Evolutionary conservation across 176 grass and related monocot genomes (phyloP).

Genomic region (Juncus effusus): DNA sequence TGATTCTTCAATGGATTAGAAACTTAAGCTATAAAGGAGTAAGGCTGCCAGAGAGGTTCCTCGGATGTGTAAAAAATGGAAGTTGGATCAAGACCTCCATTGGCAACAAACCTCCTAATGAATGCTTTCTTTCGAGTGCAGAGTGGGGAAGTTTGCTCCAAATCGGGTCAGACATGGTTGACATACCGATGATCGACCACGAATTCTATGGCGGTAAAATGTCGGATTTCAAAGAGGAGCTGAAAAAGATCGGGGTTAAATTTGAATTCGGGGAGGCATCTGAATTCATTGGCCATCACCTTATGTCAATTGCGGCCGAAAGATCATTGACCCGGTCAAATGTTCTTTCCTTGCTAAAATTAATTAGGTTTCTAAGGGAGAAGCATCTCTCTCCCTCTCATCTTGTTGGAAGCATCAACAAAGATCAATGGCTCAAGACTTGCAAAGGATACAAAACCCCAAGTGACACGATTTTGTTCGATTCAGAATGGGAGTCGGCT

Average conservation of each 20-base stretch:
- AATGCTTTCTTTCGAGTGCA: slow-evolving; percentile 47
- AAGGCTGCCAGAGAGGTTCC: slow-evolving; percentile 29
- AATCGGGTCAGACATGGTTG: slow-evolving; percentile 39
- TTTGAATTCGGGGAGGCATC: slow-evolving; percentile 51
- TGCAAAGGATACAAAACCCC: slow-evolving; percentile 33
- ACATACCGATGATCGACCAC: slow-evolving; percentile 62
- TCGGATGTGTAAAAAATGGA: slow-evolving; percentile 42
- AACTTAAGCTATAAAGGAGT: slow-evolving; percentile 14
- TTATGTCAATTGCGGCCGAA: slow-evolving; percentile 36
- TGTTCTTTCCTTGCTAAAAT: slow-evolving; percentile 46
- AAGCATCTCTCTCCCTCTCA: slow-evolving; percentile 31
- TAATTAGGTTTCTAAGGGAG: slow-evolving; percentile 55
- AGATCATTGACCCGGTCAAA: slow-evolving; percentile 36
- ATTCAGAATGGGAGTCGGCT: slow-evolving; percentile 38
- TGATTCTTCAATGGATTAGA: slow-evolving; percentile 63
- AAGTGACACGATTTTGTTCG: slow-evolving; percentile 33
- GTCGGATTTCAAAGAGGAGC: slow-evolving; percentile 39
- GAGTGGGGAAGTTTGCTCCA: slow-evolving; percentile 53
- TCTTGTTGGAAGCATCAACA: slow-evolving; percentile 42
- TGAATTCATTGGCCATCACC: slow-evolving; percentile 33
- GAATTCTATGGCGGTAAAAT: slow-evolving; percentile 41
- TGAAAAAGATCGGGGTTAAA: slow-evolving; percentile 47
- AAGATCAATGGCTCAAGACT: slow-evolving; percentile 50
- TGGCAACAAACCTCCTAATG: slow-evolving; percentile 51
- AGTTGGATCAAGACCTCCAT: slow-evolving; percentile 59